Base-by-base conservation (phyloP, 148 eudicot species). In the Diospyros kaki region DNA sequence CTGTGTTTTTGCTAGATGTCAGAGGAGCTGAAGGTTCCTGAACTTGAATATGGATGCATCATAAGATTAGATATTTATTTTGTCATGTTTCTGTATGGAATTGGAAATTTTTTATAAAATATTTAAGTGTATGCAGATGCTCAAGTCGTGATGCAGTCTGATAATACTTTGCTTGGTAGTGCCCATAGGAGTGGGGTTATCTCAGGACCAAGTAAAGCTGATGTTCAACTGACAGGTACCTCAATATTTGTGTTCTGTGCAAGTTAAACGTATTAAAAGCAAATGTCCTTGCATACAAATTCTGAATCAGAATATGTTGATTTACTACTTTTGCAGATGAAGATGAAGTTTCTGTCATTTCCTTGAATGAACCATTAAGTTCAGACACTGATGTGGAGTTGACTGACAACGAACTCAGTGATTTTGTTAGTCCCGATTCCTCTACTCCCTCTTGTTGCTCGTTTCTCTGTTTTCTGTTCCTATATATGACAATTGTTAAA, bases 1-100 rank as follows among this genome's bases (percentile, higher is more conserved):
- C 89, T 81, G 90, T 93, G 72, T 81, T 95, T 73, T 38, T 90
- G 87, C 88, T 95, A 64, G 89, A 91, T 80, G 88, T 93, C 45
- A 74, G 70, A 9, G 94, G 89, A 81, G 83, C 83, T 80, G 80
- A 88, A 90, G 97, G 98, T 95, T 60, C 78, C 65, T 70, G 48
- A 51, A 38, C 76, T 71, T 59, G 53, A 38, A 62, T 61, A 46
- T 63, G n/a, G 76, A 14, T 76, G 42, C 50, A 10, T 72, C 46
- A 40, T 58, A 48, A 48, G 3, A 43, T 53, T 17, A 59, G 3
- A 28, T 28, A 28, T 28, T 28, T 28, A 28, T 4, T 11, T 55
- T 74, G 58, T 64, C 5, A 15, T 72, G 18, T 13, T 75, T 55
- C 63, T 69, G 58, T n/a, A 66, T 58, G 45, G 12, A 44, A 8